Conservation (phyloP, 1,284 basidiomycete genomes). For the Cryptococcus jaspeensis region DNA sequence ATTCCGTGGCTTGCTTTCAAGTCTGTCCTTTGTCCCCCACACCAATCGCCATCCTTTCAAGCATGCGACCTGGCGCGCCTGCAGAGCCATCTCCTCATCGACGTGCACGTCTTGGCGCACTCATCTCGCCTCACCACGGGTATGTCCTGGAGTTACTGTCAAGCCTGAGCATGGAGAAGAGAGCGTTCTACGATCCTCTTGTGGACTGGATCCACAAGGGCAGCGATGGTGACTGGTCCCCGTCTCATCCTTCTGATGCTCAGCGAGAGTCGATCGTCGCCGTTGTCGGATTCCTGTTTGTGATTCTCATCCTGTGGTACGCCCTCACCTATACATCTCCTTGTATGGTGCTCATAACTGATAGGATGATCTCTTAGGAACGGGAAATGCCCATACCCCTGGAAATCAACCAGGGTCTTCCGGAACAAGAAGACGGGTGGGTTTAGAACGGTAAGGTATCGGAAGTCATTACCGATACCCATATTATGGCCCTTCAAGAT, state of each 20-base stretch:
- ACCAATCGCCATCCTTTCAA: neutral
- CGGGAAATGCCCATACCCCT: conserved; percentile 11
- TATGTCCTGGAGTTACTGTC: no score
- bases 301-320: conserved; percentile 26
- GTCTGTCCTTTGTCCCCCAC: neutral
- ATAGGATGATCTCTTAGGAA: conserved; percentile 4
- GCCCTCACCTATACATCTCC: neutral
- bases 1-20: neutral
- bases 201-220: conserved; percentile 17
- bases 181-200: conserved; percentile 8
- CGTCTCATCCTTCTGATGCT: conserved; percentile 24
- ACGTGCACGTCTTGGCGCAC: no score
- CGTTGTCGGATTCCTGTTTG: conserved; percentile 14
- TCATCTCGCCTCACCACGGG: no score
- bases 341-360: neutral
- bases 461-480: conserved; percentile 14
- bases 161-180: neutral
- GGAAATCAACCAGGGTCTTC: neutral
- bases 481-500: conserved; percentile 33
- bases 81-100: no score
- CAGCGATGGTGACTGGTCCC: conserved; percentile 14
- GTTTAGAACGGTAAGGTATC: conserved; percentile 2
- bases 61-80: neutral
- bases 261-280: conserved; percentile 23
- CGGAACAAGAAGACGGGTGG: conserved; percentile 1